Percentiles rank a stretch among this genome's conserved stretches.
These are phyloP conservation scores for Scheffersomyces amazonensis DNA, from an alignment of 805 yeast species.

Conservation along the genomic window DNA sequence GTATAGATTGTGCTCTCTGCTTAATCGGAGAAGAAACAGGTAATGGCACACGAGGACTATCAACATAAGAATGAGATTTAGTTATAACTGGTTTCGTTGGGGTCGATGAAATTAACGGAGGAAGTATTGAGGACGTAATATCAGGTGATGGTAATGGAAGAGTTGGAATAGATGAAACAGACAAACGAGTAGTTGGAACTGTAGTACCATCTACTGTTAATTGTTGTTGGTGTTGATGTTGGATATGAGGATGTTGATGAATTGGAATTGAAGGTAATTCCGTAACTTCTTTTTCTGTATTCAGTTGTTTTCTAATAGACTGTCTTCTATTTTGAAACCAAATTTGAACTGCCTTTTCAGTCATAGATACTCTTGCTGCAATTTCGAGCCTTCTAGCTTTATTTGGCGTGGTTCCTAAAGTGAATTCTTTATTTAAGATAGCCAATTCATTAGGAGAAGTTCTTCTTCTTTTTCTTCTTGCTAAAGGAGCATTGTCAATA, in stretches of 20 bases:
- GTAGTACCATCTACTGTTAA: background rate
- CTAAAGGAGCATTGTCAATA: constrained; percentile 88
- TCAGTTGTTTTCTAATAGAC: constrained; percentile 55
- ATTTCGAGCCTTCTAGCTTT: constrained; percentile 72
- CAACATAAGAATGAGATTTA: constrained; percentile 21
- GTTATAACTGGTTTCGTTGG: constrained; percentile 19
- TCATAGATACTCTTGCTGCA: constrained; percentile 81
- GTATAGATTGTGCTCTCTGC: constrained; percentile 17
- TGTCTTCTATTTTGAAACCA: constrained; percentile 98
- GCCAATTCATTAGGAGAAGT: constrained; percentile 85
- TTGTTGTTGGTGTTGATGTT: constrained; percentile 1
- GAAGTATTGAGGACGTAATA: constrained; percentile 2
- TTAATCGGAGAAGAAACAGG: constrained; percentile 15
- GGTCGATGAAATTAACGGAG: constrained; percentile 17
- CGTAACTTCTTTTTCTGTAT: constrained; percentile 37
- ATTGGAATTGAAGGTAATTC: constrained; percentile 42
- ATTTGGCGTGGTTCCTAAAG: constrained; percentile 76
- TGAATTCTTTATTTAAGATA: constrained; percentile 78
- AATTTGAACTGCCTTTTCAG: constrained; percentile 96
- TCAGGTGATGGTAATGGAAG: constrained; percentile 4
- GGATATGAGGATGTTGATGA: constrained; percentile 11
- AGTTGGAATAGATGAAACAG: constrained; percentile 4
- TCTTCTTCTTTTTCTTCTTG: constrained; percentile 92
- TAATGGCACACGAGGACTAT: constrained; percentile 10
- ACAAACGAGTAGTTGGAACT: constrained; percentile 2